Evolutionary conservation across 2,329 filamentous ascomycete species (phyloP), one percentile per base, ranked within the genome.

Genomic region (Phialemoniopsis sp.): DNA sequence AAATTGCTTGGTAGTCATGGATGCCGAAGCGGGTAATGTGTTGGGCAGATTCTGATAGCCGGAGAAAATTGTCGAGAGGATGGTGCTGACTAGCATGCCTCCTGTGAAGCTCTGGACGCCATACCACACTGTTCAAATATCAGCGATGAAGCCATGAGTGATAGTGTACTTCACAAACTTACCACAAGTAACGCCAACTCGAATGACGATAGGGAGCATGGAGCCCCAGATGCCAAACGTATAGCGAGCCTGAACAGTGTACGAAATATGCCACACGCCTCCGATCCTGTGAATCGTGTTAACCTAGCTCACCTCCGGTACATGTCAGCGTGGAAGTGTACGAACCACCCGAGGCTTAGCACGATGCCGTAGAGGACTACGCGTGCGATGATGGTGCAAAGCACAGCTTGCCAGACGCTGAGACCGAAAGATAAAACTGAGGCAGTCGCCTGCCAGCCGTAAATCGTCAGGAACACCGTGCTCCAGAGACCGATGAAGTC

Each of bases 1-100:
- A n/a, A 66, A 54, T 16, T 52, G 47, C 36, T 54, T 54, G 1
- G 59, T 57, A 0, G 57, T 60, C 32, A 66, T 55, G 31, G 56
- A 53, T 12, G 58, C 58, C 8, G 46, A 50, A 3, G 39, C 50
- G 2, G 58, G 52, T 10, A 66, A 45, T 8, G 46, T 38, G 39
- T 65, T 66, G 17, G 49, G 52, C 18, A 57, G 55, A 16, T 34
- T 18, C 10, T 26, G 21, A 10, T 26, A 26, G 21, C 21, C 21
- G 10, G 21, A 10, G 10, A 26, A 26, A 6, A 26, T 26, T 6
- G 21, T 26, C 6, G 21, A 26, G 21, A 26, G 21, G 10, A 26
- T 26, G 21, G 21, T 26, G 38, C 38, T 40, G 14, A 41, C 35
- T n/a, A 38, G 32, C 28, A 33, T 37, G 12, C 35, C 39, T 30